Conservation (phyloP, 768 basidiomycete genomes). For the Pulveroboletus sp. region DNA sequence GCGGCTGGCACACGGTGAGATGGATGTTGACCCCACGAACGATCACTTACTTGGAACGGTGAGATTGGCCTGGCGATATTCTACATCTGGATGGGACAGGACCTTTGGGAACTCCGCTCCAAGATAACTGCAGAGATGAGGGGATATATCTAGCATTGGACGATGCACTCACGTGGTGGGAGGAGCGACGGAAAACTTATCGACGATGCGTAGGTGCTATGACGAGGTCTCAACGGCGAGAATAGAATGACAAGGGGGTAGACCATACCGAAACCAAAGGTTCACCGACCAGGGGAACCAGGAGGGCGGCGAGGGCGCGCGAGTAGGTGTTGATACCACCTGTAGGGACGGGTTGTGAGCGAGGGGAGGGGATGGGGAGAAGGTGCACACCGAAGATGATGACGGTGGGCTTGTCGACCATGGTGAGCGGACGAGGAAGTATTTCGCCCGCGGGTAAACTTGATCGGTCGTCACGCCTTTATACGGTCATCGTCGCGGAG, state of each 20-base stretch:
- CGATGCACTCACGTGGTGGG: conserved; percentile 63
- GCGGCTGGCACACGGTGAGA: conserved; percentile 43
- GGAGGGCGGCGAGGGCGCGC: conserved; percentile 60
- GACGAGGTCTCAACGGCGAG: conserved; percentile 4
- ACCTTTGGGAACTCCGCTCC: conserved; percentile 70
- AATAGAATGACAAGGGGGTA: conserved; percentile 8
- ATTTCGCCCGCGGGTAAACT: neutral
- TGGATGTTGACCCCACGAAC: neutral
- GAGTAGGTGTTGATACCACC: conserved; percentile 82
- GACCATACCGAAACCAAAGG: conserved; percentile 67
- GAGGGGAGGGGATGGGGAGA: conserved; percentile 1
- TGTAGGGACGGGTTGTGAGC: conserved; percentile 27
- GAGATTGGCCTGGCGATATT: conserved; percentile 80
- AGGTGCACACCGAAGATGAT: conserved; percentile 68
- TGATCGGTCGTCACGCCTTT: conserved; percentile 28
- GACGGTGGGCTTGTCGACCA: conserved; percentile 55
- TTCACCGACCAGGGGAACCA: conserved; percentile 66
- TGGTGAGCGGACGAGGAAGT: conserved; percentile 17
- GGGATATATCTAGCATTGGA: conserved; percentile 6
- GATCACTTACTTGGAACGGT: conserved; percentile 58
- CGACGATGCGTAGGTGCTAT: conserved; percentile 67
- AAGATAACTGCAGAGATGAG: conserved; percentile 53
- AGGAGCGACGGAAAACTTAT: conserved; percentile 68
- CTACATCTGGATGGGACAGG: conserved; percentile 63
- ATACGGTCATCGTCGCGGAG: conserved; percentile 25